Evolutionary conservation across 2,329 filamentous ascomycete species (phyloP), one percentile per base, ranked within the genome.

Genomic region (Calonectria leucothoes): DNA sequence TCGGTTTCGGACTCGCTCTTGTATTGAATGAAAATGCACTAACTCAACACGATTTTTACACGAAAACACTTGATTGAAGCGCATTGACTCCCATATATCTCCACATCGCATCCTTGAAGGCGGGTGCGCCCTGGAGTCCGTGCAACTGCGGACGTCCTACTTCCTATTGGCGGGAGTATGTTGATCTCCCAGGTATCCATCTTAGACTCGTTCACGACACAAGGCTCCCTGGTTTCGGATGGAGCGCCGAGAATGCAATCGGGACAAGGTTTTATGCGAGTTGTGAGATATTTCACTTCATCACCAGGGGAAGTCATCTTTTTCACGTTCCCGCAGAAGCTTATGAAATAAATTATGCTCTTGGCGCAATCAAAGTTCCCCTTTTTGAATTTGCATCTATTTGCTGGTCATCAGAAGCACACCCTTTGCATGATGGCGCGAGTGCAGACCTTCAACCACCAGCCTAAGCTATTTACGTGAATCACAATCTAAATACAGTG

Each of bases 301-400:
- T 45, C 20, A 45, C 20, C 17, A n/a, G 6, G n/a, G 8, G 10
- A 20, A 45, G 20, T 17, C 6, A 7, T 20, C 20, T 3, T 42
- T 45, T n/a, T n/a, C n/a, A 45, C 17, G 6, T n/a, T n/a, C 8
- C n/a, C 1, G 7, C 20, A 45, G n/a, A n/a, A 0, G 4, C 2
- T 45, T 17, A 17, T 45, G 8, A 8, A 20, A n/a, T 8, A 45
- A 10, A 3, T 6, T 45, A n/a, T 45, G 7, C 7, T 10, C 10
- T 3, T n/a, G n/a, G n/a, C n/a, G n/a, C 6, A n/a, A 10, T 45
- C 2, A 3, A n/a, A 4, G 8, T 7, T 2, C 20, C 11, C n/a
- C 4, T 3, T 20, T 6, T 35, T 2, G 11, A n/a, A n/a, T 45
- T 45, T 45, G 39, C 20, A 8, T 45, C 1, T n/a, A 45, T 45